Evolutionary conservation across 441 rosid species (phyloP).

Genomic region (Aquilaria agallochum): DNA sequence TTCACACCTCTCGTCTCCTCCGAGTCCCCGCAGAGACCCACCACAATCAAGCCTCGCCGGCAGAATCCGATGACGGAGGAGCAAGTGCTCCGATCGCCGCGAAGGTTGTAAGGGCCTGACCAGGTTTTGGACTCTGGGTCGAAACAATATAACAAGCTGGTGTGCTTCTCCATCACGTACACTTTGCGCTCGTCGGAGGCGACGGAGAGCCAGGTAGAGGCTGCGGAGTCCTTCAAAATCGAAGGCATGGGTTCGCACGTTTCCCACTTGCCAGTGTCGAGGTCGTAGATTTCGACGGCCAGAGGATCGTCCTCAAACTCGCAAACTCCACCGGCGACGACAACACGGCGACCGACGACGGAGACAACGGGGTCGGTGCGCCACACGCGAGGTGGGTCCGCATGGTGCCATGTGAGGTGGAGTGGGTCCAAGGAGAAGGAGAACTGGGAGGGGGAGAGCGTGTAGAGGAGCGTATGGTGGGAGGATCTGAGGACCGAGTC

Average conservation of each 20-base stretch:
- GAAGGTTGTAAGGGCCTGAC: slow-evolving; percentile 43
- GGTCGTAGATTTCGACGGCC: slow-evolving; percentile 55
- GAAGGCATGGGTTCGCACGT: slow-evolving; percentile 56
- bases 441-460: slow-evolving; percentile 42
- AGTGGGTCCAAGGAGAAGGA: slow-evolving; percentile 75
- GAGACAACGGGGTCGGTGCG: slow-evolving; percentile 68
- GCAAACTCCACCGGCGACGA: slow-evolving; percentile 61
- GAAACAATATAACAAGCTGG: slow-evolving; percentile 45
- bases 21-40: slow-evolving; percentile 34
- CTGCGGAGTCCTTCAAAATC: slow-evolving; percentile 34
- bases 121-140: slow-evolving; percentile 43
- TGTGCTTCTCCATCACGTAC: slow-evolving; percentile 49
- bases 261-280: slow-evolving; percentile 42
- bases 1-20: slow-evolving; percentile 33
- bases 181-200: slow-evolving; percentile 33
- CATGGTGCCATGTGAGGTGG: slow-evolving; percentile 62
- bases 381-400: slow-evolving; percentile 45
- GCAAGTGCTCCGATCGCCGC: slow-evolving; percentile 21
- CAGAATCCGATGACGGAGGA: slow-evolving; percentile 30
- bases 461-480: slow-evolving; percentile 55
- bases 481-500: slow-evolving; percentile 45
- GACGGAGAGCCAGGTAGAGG: slow-evolving; percentile 60
- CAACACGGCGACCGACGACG: slow-evolving; percentile 32
- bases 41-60: slow-evolving; percentile 35
- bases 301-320: slow-evolving; percentile 68